These are phyloP conservation scores for Paramarasmius palmivorus DNA, from an alignment of 1,284 basidiomycete species.

Conservation along the genomic window DNA sequence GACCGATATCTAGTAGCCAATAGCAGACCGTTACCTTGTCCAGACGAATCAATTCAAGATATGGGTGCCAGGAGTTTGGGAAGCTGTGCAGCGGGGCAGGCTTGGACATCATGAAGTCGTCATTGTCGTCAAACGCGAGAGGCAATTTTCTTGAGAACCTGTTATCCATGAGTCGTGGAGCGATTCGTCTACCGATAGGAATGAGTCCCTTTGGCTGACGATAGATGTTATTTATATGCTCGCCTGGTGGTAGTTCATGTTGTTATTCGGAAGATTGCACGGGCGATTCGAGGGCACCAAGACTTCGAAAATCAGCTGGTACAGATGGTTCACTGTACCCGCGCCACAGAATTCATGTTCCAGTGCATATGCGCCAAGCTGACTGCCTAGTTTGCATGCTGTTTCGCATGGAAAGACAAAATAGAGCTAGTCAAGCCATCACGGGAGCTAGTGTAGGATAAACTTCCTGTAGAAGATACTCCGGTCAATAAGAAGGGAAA, in stretches of 20 bases:
- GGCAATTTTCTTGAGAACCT: conserved; percentile 3
- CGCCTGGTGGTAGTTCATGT: no score
- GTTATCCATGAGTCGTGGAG: neutral
- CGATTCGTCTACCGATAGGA: no score
- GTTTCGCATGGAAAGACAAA: neutral
- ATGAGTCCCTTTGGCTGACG: no score
- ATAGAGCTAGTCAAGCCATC: neutral
- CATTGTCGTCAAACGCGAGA: conserved; percentile 1
- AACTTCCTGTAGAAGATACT: neutral
- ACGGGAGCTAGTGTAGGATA: neutral
- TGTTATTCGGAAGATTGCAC: neutral
- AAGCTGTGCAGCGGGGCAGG: conserved; percentile 13
- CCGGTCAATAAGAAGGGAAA: neutral
- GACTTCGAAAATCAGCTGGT: no score
- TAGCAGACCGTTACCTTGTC: conserved; percentile 40
- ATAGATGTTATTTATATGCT: no score
- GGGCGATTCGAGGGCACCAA: neutral
- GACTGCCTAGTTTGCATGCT: neutral
- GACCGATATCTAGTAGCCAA: conserved; percentile 1
- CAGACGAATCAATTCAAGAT: conserved; percentile 50
- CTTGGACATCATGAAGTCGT: neutral
- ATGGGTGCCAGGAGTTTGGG: conserved; percentile 35
- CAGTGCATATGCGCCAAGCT: neutral
- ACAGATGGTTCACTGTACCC: no score
- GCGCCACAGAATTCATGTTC: neutral